Base-by-base conservation (phyloP, 2,329 filamentous ascomycete genomes). In the Hymenoscyphus fructigenus region DNA sequence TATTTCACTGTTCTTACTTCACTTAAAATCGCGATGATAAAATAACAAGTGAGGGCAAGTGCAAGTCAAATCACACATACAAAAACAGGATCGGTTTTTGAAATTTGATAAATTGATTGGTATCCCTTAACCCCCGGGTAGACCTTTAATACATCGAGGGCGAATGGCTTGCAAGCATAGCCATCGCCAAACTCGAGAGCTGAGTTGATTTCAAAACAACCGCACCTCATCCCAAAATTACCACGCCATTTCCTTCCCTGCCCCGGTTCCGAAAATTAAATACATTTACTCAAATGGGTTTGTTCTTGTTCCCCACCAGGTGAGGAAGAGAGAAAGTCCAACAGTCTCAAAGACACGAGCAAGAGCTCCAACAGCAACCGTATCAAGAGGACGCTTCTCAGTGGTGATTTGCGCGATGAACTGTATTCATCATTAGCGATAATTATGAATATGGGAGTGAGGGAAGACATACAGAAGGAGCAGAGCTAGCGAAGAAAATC, bases 221-320 rank as follows among this genome's bases (percentile, higher is more conserved):
- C 36, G 14, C 26, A 5, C 20, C n/a, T 53, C 47, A 26, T 14
- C 47, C 10, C 47, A 53, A 53, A 26, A 26, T 57, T 57, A 29
- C 17, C 28, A 32, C 29, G 28, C 29, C 47, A 53, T 53, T 53
- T 53, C 55, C 15, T 47, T 47, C 55, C 55, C 23, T 32, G 17
- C 23, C 20, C 47, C 47, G 2, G 20, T 2, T 23, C 6, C 44
- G 9, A 17, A 15, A 57, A 34, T 34, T 34, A 53, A 23, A 57
- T 57, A 34, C 34, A 56, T 71, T 71, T 74, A 75, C 60, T 75
- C 88, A 79, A 97, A 96, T 67, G 92, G 92, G 83, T 93, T 94
- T 81, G 92, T 95, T 77, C 91, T 90, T 75, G 94, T 97, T 75
- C 94, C 94, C 94, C 94, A 98, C 91, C 92, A 98, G 77, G 92